These are phyloP conservation scores for Alopecurus myosuroides DNA, from an alignment of 176 grass and related monocot species.

Conservation along the genomic window DNA sequence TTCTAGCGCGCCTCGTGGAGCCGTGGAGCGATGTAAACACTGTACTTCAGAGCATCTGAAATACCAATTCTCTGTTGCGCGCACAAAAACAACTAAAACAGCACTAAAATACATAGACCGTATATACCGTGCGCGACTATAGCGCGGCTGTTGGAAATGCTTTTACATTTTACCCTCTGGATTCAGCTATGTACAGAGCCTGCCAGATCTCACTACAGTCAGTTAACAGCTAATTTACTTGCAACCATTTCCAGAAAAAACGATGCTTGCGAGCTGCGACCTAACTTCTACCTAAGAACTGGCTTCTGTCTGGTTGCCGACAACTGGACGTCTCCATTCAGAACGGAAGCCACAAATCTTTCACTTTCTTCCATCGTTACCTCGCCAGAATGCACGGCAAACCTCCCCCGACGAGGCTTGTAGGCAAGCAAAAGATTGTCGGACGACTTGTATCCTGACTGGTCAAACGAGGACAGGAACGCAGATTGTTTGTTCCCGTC, in stretches of 20 bases:
- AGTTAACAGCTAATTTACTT: not conserved
- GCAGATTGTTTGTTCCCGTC: slow-evolving; percentile 63
- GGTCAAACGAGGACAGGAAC: slow-evolving; percentile 63
- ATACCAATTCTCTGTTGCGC: too few species aligned
- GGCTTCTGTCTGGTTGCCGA: slow-evolving; percentile 45
- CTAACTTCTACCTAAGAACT: slow-evolving; percentile 38
- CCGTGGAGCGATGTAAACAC: too few species aligned
- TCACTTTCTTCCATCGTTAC: slow-evolving; percentile 73
- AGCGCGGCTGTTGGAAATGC: too few species aligned
- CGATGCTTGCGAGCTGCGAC: slow-evolving; percentile 13
- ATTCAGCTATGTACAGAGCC: slow-evolving; percentile 28
- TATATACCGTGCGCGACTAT: too few species aligned
- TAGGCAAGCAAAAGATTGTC: slow-evolving; percentile 72
- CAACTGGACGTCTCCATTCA: slow-evolving; percentile 78
- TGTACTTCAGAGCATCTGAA: too few species aligned
- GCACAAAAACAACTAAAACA: too few species aligned
- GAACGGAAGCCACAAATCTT: slow-evolving; percentile 65
- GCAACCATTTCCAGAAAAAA: not conserved
- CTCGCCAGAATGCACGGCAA: slow-evolving; percentile 32
- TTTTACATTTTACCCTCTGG: not conserved
- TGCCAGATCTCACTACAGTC: not conserved
- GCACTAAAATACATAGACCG: too few species aligned
- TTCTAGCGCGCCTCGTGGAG: too few species aligned
- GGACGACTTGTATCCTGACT: slow-evolving; percentile 43
- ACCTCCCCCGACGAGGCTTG: slow-evolving; percentile 68